phyloP scores from a whole-genome alignment of 2,329 filamentous ascomycete genomes.

The Cladosporium sp. region DNA sequence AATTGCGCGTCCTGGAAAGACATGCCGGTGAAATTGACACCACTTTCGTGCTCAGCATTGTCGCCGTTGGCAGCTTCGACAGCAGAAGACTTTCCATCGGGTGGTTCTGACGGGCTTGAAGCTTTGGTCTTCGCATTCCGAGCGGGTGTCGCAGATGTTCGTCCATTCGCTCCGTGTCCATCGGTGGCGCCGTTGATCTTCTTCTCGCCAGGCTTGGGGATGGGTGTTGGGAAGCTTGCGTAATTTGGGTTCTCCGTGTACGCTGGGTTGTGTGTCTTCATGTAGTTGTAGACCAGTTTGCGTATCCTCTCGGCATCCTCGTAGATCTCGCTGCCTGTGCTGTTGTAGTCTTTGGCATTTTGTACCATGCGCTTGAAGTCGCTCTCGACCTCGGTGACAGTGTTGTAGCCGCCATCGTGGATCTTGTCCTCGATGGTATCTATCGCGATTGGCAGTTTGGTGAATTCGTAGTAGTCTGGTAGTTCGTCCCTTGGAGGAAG shows the following conservation, averaged over 20 bases:
- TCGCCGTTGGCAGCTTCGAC: constrained; percentile 25
- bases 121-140: constrained; percentile 13
- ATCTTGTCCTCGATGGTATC: constrained; percentile 76
- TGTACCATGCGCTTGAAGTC: constrained; percentile 86
- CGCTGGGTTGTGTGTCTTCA: constrained; percentile 83
- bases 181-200: constrained; percentile 33
- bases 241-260: constrained; percentile 70
- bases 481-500: constrained; percentile 58
- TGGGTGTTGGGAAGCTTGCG: constrained; percentile 70
- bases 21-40: constrained; percentile 65
- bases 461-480: constrained; percentile 75
- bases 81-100: constrained; percentile 36
- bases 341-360: constrained; percentile 84
- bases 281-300: constrained; percentile 83
- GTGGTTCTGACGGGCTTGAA: constrained; percentile 31
- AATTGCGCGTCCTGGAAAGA: constrained; percentile 84
- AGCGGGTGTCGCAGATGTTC: constrained; percentile 14
- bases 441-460: constrained; percentile 76
- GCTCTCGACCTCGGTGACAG: constrained; percentile 73
- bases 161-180: constrained; percentile 21
- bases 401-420: constrained; percentile 66
- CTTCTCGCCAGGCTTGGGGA: constrained; percentile 52
- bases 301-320: constrained; percentile 84
- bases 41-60: constrained; percentile 24
- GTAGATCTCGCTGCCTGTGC: constrained; percentile 70